phyloP scores from a whole-genome alignment of 192 early-diverging fungal genomes.

The Diversispora epigaea region DNA sequence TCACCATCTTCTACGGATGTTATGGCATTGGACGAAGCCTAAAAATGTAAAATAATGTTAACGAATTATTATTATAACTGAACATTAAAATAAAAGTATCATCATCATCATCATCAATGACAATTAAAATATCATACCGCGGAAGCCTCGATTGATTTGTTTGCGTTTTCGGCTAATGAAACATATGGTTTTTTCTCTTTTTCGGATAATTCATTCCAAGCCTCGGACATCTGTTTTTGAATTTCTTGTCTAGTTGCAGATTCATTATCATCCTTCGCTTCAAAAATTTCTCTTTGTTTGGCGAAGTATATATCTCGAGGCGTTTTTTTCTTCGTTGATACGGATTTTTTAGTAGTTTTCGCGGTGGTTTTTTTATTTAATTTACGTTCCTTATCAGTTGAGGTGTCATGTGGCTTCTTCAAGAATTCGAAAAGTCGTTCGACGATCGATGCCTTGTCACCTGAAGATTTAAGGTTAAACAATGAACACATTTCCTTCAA shows the following conservation, averaged over 20 bases:
- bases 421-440: neutral
- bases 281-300: neutral
- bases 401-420: neutral
- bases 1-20: neutral
- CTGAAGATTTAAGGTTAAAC: neutral
- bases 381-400: neutral
- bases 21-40: neutral
- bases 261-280: neutral
- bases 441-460: neutral
- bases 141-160: neutral
- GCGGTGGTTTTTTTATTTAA: neutral
- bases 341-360: neutral
- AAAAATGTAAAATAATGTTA: neutral
- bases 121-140: neutral
- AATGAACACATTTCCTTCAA: slow-evolving; percentile 2
- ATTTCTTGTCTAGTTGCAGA: neutral
- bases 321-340: neutral
- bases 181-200: neutral
- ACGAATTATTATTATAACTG: neutral
- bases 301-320: neutral
- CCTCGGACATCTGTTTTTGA: neutral
- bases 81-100: neutral
- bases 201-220: neutral
- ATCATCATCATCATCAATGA: neutral
- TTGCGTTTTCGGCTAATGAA: neutral